Evolutionary conservation across 805 yeast genomes (phyloP).

Genomic region (Candida pseudoglaebosa): DNA sequence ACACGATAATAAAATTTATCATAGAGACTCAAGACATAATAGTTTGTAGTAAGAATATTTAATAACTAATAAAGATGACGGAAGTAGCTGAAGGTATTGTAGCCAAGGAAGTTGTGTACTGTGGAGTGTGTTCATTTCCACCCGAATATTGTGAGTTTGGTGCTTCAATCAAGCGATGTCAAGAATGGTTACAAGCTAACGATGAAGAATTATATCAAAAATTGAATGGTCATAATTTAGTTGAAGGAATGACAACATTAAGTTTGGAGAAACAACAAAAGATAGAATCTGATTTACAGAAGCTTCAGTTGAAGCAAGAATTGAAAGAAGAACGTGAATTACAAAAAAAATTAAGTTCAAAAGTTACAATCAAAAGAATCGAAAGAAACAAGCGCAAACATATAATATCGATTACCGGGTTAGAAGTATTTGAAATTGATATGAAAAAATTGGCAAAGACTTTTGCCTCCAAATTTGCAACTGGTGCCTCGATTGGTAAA

Average conservation of each 20-base stretch:
- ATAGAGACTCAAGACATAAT: too few relatives aligned
- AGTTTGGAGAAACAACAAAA: constrained; percentile 77
- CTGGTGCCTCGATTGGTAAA: constrained; percentile 91
- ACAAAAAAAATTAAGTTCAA: constrained; percentile 72
- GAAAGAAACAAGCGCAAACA: constrained; percentile 88
- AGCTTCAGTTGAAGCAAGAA: constrained; percentile 82
- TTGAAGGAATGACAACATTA: constrained; percentile 56
- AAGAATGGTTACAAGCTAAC: constrained; percentile 67
- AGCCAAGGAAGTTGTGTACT: constrained; percentile 51
- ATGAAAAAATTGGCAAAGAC: constrained; percentile 88
- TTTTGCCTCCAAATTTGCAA: constrained; percentile 91
- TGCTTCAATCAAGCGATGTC: constrained; percentile 74
- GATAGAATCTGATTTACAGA: constrained; percentile 75
- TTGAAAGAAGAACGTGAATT: constrained; percentile 81
- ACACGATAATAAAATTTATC: too few relatives aligned
- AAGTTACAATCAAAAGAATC: constrained; percentile 77
- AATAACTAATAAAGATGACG: constrained; percentile 8
- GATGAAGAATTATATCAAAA: constrained; percentile 54
- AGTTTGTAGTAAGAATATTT: not conserved
- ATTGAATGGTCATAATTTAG: constrained; percentile 59
- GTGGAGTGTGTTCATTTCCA: constrained; percentile 81
- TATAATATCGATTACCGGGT: constrained; percentile 79
- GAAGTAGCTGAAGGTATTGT: constrained; percentile 7
- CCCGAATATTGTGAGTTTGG: constrained; percentile 93
- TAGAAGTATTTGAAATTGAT: constrained; percentile 85